Base-by-base conservation (phyloP, 176 grass and related monocot species). In the Alopecurus myosuroides region DNA sequence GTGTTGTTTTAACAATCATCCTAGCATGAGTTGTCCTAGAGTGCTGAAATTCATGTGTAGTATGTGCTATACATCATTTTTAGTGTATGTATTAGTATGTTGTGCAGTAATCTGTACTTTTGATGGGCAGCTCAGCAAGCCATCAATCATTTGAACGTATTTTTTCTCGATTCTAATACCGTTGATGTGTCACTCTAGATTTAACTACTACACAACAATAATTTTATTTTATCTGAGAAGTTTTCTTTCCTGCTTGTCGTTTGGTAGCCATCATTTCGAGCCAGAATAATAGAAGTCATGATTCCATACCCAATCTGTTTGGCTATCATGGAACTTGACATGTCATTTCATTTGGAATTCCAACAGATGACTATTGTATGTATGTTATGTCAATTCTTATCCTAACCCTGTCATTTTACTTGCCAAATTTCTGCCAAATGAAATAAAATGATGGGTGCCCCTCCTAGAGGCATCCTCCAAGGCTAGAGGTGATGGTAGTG, bases 141-240 rank as follows among this genome's bases (percentile, higher is more conserved):
- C 76, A 76, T 67, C 56, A 70, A 8, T 52, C 33, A 33, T 75
- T 75, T 53, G 20, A 76, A 74, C 71, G 46, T 73, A 73, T 73
- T 73, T 29, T 13, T 46, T 48, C 41, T 48, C 48, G 15, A 74
- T 48, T 48, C 12, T 48, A 48, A 48, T 18, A 74, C 42, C 19
- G 42, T 48, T 46, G 70, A 46, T 74, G 42, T 74, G 41, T 42
- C 39, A 46, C 41, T 75, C 72, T 74, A 49, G 41, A 74, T 30
- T 48, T 3, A 48, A 17, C 12, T 74, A 31, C 8, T 51, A 48
- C 33, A 34, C n/a, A 42, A 68, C 45, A 50, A 30, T 29, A 19
- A 67, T 44, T 76, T 55, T 56, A 44, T 81, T 76, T 81, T 50
- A 18, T 57, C 52, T 25, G 5, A 67, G 13, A 45, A 82, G 34